Base-by-base conservation (phyloP, 345 rosid genomes). In the Syzygium oleosum region DNA sequence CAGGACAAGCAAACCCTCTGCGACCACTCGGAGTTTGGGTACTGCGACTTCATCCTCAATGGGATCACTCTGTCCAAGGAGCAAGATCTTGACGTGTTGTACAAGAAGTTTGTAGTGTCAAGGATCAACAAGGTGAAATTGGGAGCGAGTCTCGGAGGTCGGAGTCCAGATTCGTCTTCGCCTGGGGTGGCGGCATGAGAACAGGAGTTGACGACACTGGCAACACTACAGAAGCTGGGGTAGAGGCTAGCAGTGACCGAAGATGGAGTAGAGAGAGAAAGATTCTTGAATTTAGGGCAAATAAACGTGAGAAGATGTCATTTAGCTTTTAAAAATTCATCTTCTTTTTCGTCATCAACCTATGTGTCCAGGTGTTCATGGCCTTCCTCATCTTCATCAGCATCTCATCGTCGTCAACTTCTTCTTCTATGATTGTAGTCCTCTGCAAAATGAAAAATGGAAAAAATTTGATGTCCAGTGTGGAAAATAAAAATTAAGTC, bases 61-160 rank as follows among this genome's bases (percentile, higher is more conserved):
- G 99, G 99, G 31, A 90, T 97, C 38, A 95, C 99, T 38, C 90
- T 95, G 38, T 94, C 96, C 3, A 96, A 94, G 61, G 92, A 95
- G 84, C 94, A 96, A 88, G 98, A 94, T 84, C 90, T 96, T 25
- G 97, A 93, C 84, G 83, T 91, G 10, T 97, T 97, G 52, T 97
- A 96, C 90, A 92, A 91, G 88, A 95, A 93, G 84, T 97, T 96
- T 56, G 92, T 95, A 3, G 90, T 92, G 90, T 92, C 94, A 58
- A 95, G 99, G 89, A 93, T 97, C 10, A 92, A 86, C 63, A 38
- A 4, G 41, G 41, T 38, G 41, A 38, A 38, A 38, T 38, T 38
- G 41, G 41, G 41, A 38, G 41, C 41, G 41, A 38, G 41, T 38
- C 41, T 38, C 4, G 41, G 41, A 38, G 41, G 41, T 38, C 41